Conservation (phyloP, 176 grass and related monocot genomes). For the Phyllostachys edulis region DNA sequence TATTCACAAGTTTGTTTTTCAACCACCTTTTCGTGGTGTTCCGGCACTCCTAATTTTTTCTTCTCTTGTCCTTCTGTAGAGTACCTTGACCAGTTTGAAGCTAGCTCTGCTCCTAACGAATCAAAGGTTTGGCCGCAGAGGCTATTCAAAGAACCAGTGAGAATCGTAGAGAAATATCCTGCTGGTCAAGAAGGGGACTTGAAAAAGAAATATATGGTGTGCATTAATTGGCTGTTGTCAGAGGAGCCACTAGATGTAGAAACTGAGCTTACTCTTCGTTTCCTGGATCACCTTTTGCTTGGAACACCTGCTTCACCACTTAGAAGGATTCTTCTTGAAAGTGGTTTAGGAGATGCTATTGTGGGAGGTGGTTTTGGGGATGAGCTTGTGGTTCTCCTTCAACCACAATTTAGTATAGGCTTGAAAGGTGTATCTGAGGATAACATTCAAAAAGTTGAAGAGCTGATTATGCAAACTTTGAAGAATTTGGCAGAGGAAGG, state of each 20-base stretch:
- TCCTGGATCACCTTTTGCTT: slow-evolving; percentile 93
- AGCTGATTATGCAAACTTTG: slow-evolving; percentile 79
- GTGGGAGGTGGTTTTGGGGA: slow-evolving; percentile 96
- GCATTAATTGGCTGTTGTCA: slow-evolving; percentile 89
- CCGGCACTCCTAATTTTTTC: not conserved
- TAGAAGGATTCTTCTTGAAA: slow-evolving; percentile 87
- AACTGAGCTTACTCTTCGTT: slow-evolving; percentile 87
- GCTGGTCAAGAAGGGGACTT: slow-evolving; percentile 74
- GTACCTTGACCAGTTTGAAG: slow-evolving; percentile 92
- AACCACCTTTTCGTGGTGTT: slow-evolving; percentile 23
- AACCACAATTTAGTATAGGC: slow-evolving; percentile 92
- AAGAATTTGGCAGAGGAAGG: slow-evolving; percentile 74
- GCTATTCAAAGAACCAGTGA: slow-evolving; percentile 76
- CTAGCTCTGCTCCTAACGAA: slow-evolving; percentile 62
- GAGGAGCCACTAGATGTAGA: slow-evolving; percentile 80
- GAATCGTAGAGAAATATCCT: slow-evolving; percentile 87
- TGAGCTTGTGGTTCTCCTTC: slow-evolving; percentile 94
- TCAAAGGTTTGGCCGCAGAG: slow-evolving; percentile 81
- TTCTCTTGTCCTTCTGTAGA: slow-evolving; percentile 40
- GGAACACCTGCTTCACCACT: slow-evolving; percentile 94
- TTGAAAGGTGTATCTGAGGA: slow-evolving; percentile 88
- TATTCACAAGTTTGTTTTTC: slow-evolving; percentile 20
- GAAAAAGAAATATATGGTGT: slow-evolving; percentile 96
- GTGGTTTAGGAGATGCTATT: slow-evolving; percentile 84
- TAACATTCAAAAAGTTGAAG: slow-evolving; percentile 77